Evolutionary conservation across 129 eudicot species (phyloP).

Genomic region (Escallonia rubra): DNA sequence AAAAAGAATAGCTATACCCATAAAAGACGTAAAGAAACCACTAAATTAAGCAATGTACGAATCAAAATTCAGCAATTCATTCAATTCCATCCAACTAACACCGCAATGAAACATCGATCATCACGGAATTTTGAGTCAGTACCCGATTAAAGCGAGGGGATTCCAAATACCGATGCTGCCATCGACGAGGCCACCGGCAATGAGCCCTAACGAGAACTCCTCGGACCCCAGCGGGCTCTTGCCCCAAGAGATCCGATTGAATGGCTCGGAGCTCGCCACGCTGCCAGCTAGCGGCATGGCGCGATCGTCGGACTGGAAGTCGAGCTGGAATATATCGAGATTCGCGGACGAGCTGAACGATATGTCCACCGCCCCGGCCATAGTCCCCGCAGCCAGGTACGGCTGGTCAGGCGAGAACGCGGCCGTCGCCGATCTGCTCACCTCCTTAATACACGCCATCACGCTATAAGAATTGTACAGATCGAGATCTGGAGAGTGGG

Average conservation of each 20-base stretch:
- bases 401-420: conserved; percentile 88
- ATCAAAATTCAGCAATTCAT: too few species aligned
- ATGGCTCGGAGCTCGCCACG: conserved; percentile 64
- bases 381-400: conserved; percentile 86
- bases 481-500: conserved; percentile 15
- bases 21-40: too few species aligned
- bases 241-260: conserved; percentile 83
- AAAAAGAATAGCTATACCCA: too few species aligned
- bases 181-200: conserved; percentile 96
- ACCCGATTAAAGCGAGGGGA: conserved; percentile 56
- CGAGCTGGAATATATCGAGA: conserved; percentile 82
- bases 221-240: conserved; percentile 42
- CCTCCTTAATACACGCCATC: conserved; percentile 68
- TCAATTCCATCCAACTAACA: background rate
- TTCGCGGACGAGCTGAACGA: conserved; percentile 85
- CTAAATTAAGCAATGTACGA: too few species aligned
- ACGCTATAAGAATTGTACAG: background rate
- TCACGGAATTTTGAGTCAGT: conserved; percentile 2
- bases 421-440: conserved; percentile 84
- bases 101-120: background rate
- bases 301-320: conserved; percentile 79
- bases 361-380: conserved; percentile 94
- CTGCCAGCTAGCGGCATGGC: conserved; percentile 48
- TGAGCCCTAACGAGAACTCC: conserved; percentile 60
- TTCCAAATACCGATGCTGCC: conserved; percentile 89